Evolutionary conservation across 345 rosid genomes (phyloP).

Genomic region (Pelargonium nanum): DNA sequence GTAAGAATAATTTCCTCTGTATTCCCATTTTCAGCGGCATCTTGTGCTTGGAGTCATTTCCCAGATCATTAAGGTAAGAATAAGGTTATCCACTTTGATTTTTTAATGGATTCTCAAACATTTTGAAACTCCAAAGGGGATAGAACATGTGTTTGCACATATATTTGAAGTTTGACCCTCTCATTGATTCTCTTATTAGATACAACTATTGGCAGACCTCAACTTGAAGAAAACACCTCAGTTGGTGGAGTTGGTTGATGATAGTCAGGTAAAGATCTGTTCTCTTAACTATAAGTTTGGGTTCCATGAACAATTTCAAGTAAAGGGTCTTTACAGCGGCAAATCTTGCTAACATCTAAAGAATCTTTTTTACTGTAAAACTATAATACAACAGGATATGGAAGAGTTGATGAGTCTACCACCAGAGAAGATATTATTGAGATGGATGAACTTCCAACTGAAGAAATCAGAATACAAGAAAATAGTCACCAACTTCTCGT

Average conservation of each 20-base stretch:
- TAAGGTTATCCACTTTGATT: not conserved
- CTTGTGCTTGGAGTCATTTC: constrained; percentile 10
- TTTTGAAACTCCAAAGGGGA: too few relatives aligned
- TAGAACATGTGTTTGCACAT: not conserved
- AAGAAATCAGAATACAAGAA: constrained; percentile 11
- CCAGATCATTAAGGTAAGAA: constrained; percentile 5
- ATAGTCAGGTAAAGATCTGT: constrained; percentile 1
- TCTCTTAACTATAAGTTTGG: not conserved
- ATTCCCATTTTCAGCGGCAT: constrained; percentile 8
- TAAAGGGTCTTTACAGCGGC: not conserved
- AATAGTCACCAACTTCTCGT: constrained; percentile 8
- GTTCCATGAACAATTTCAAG: not conserved
- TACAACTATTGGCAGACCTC: constrained; percentile 9
- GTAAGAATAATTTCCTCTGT: not conserved
- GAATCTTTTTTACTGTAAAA: not conserved
- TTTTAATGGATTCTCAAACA: not conserved
- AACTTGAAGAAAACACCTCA: constrained; percentile 9
- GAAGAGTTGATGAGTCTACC: constrained; percentile 8
- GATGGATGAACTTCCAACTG: constrained; percentile 9
- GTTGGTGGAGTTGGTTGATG: constrained; percentile 10
- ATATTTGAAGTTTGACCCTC: not conserved
- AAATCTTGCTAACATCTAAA: too few relatives aligned
- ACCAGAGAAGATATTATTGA: constrained; percentile 9
- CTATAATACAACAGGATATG: not conserved
- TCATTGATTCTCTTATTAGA: not conserved